Base-by-base conservation (phyloP, 805 yeast species). In the Saturnispora besseyi region DNA sequence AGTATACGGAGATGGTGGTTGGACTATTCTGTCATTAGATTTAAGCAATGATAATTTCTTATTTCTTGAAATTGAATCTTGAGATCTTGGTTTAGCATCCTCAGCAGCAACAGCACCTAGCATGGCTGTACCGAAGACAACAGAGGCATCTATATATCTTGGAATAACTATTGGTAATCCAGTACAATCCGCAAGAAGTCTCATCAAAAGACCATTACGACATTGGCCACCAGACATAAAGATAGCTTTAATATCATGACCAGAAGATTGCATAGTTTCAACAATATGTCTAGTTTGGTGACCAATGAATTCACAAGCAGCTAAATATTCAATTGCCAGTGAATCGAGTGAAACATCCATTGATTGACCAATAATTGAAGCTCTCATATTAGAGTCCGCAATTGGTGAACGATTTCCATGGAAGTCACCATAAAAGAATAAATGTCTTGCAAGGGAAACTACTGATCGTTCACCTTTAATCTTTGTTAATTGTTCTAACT, bases 351-450 rank as follows among this genome's bases (percentile, higher is more conserved):
- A 82, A 10, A 77, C 71, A 64, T 93, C 98, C 95, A 93, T 87
- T 3, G 91, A 79, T 60, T 86, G 89, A 3, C 99, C 99, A 56
- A 89, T 84, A 53, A 93, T 83, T 2, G 90, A 78, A 10, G 97
- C 97, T 51, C 85, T 77, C 99, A 93, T 93, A 51, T 75, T 70
- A 9, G 96, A 89, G 62, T 93, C 97, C 11, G 98, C 97, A 58
- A 93, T 82, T n/a, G 99, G 99, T 1, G 96, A 87, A 65, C 99
- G 75, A 70, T 93, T 93, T 40, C 99, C 99, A 65, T 90, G 95
- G 66, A 84, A 82, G 68, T 93, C 99, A 54, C 98, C 99, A 67
- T 93, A 93, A 69, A 87, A 88, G 67, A 88, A 93, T 59, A 87
- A 68, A 65, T 90, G 86, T 62, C 80, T 86, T 26, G 93, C 95